Evolutionary conservation across 768 basidiomycete species (phyloP).

Genomic region (Agrocybe chaxingu): DNA sequence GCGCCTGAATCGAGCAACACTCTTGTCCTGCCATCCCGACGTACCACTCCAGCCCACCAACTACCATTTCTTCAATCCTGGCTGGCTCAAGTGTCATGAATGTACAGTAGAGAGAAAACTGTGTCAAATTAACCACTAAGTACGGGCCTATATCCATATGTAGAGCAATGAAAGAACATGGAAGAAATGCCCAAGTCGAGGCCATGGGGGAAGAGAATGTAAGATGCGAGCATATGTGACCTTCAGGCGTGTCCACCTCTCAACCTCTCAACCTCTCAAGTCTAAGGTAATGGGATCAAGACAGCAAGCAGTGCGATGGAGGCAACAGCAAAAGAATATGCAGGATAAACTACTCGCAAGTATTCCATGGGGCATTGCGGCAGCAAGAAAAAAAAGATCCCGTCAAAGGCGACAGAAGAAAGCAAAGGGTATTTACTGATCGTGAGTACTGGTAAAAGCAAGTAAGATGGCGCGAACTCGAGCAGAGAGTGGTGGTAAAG

Average conservation of each 20-base stretch:
- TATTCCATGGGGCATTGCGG: not conserved
- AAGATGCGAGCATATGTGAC: no score
- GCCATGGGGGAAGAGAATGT: not conserved
- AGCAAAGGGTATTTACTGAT: not conserved
- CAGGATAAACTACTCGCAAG: no score
- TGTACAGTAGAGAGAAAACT: not conserved
- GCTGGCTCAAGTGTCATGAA: not conserved
- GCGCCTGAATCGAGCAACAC: not conserved
- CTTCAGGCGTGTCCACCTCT: no score
- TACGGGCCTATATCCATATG: not conserved
- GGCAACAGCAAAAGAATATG: no score
- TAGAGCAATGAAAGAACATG: not conserved
- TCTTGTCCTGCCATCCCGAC: not conserved
- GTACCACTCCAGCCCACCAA: not conserved
- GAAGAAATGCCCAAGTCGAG: not conserved
- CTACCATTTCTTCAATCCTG: not conserved
- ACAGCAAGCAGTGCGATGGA: no score
- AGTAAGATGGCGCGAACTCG: no score
- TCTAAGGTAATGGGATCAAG: no score
- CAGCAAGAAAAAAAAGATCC: not conserved
- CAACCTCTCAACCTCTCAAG: no score
- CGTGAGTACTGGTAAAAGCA: not conserved
- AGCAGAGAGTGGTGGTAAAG: no score
- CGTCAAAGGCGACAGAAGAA: not conserved
- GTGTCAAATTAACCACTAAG: not conserved